Conservation (phyloP, 805 yeast species). For the Yarrowia deformans region DNA sequence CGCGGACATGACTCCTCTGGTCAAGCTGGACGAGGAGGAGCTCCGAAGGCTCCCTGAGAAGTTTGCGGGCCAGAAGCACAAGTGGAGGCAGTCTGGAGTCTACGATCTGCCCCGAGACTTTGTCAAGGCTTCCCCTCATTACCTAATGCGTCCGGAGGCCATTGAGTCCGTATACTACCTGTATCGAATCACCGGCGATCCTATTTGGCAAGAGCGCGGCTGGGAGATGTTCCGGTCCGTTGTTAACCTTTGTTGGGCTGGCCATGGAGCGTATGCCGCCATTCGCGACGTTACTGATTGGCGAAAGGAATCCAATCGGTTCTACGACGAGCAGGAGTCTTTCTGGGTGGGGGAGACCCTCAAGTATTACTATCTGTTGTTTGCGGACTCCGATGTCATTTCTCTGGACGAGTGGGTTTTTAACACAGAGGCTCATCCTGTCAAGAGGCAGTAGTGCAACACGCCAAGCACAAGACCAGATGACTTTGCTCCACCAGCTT, state of each 20-base stretch:
- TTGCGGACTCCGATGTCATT: slow-evolving; percentile 54
- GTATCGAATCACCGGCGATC: slow-evolving; percentile 67
- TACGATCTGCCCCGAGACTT: slow-evolving; percentile 45
- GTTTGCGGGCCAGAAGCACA: slow-evolving; percentile 42
- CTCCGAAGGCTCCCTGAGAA: slow-evolving; percentile 6
- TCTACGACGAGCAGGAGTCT: slow-evolving; percentile 55
- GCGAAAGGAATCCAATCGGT: slow-evolving; percentile 41
- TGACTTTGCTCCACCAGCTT: not conserved
- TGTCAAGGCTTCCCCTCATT: slow-evolving; percentile 49
- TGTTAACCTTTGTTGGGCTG: slow-evolving; percentile 45
- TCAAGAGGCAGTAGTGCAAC: slow-evolving; percentile 44
- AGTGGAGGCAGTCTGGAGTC: slow-evolving; percentile 45
- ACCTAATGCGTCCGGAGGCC: slow-evolving; percentile 65
- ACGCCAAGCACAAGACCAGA: no score
- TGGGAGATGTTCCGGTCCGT: slow-evolving; percentile 56
- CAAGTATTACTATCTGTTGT: slow-evolving; percentile 61
- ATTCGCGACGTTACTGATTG: slow-evolving; percentile 53
- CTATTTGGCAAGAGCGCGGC: slow-evolving; percentile 63
- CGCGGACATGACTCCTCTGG: not conserved
- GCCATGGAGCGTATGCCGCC: slow-evolving; percentile 50
- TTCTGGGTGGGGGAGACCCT: slow-evolving; percentile 68
- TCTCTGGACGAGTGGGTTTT: slow-evolving; percentile 63
- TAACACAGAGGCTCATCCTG: slow-evolving; percentile 71
- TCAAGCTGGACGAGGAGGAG: slow-evolving; percentile 4
- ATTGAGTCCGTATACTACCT: slow-evolving; percentile 66